phyloP scores from a whole-genome alignment of 176 grass and related monocot genomes.

The Pharus latifolius region DNA sequence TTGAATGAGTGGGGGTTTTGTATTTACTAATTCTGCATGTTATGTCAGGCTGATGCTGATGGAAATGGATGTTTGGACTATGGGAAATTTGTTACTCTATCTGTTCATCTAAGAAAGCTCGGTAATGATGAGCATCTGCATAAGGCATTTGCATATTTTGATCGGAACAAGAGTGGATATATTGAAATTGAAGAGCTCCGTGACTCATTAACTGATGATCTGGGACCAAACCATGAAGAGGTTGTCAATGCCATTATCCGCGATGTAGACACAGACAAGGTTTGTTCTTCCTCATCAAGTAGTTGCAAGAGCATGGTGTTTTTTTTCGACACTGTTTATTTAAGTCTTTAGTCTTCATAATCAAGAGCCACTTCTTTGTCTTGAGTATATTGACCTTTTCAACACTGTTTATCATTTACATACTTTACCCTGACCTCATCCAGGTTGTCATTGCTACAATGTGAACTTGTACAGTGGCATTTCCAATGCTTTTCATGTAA shows the following conservation, averaged over 20 bases:
- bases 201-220: constrained; percentile 54
- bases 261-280: constrained; percentile 89
- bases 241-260: constrained; percentile 82
- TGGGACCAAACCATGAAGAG: constrained; percentile 65
- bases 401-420: too few relatives aligned
- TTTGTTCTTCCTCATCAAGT: constrained; percentile 7
- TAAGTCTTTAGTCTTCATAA: too few relatives aligned
- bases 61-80: constrained; percentile 75
- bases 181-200: constrained; percentile 84
- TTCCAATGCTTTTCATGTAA: too few relatives aligned
- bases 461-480: too few relatives aligned
- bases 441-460: too few relatives aligned
- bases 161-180: constrained; percentile 67
- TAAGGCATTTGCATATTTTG: constrained; percentile 85
- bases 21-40: constrained; percentile 28
- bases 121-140: constrained; percentile 76
- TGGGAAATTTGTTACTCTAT: constrained; percentile 76
- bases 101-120: constrained; percentile 73
- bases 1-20: neutral
- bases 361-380: too few relatives aligned
- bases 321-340: neutral
- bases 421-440: too few relatives aligned
- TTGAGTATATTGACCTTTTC: too few relatives aligned
- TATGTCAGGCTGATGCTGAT: constrained; percentile 66
- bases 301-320: neutral